Base-by-base conservation (phyloP, 1,139 yeast species). In the Pichia sp. region DNA sequence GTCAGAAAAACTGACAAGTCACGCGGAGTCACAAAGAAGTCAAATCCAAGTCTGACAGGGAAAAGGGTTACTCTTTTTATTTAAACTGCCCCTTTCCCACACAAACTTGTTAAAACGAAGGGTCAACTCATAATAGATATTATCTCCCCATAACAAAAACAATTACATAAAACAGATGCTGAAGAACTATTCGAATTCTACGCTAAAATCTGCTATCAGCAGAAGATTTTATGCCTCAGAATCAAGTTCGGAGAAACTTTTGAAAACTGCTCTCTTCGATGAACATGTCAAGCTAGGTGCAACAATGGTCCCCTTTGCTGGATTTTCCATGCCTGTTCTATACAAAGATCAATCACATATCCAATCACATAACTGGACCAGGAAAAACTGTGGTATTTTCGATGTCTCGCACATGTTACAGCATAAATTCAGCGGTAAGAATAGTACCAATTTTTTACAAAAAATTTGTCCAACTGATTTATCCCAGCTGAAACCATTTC, bases 351-450 rank as follows among this genome's bases (percentile, higher is more conserved):
- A 86, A 64, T 67, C 87, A 4, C 97, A 90, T 64, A 80, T 87
- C 41, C 95, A 88, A 50, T 88, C 97, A 1, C 98, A 92, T 67
- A 76, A 83, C 51, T 92, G 97, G 97, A 95, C 92, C 1, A 78
- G 98, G 62, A 61, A 71, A 33, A 77, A 85, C 52, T 92, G 90
- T 41, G 98, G 98, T 5, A 68, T 92, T 47, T 92, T 92, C 58
- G 98, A 92, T 63, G 98, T 92, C 40, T 85, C 96, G 48, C 98
- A 92, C 66, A 92, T 92, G 98, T 75, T 90, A 48, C 97, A 92
- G 67, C 97, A 92, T 64, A 73, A 71, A 39, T 64, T 92, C 50
- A 61, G 64, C 3, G 98, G 98, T 10, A 66, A 75, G 1, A 82
- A 77, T 36, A 77, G 95, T 1, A 68, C 77, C n/a, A 70, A 71